These are phyloP conservation scores for Dioscorea alata DNA, from an alignment of 106 monocot genomes.

Conservation along the genomic window DNA sequence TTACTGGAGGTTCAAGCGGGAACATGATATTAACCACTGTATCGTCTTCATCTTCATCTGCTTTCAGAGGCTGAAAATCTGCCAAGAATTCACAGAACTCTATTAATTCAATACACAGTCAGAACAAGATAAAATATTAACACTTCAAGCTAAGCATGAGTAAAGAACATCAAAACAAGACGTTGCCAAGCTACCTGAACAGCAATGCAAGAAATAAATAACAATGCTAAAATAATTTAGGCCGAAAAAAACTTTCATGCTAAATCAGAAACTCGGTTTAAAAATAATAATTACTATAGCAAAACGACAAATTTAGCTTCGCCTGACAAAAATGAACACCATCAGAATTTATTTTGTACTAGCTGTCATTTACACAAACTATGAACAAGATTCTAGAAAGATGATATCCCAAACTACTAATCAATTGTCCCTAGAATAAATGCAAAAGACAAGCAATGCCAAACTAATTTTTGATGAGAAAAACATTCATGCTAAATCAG, in stretches of 20 bases:
- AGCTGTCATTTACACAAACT: too few species aligned
- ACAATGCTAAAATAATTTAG: too few species aligned
- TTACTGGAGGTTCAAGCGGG: slow-evolving; percentile 70
- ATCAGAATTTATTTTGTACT: too few species aligned
- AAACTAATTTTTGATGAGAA: too few species aligned
- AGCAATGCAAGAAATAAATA: too few species aligned
- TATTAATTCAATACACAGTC: background rate
- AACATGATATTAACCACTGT: slow-evolving; percentile 68
- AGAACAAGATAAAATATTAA: background rate
- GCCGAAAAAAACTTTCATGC: too few species aligned
- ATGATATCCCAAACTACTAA: too few species aligned
- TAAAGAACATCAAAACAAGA: background rate
- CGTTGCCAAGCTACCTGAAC: background rate
- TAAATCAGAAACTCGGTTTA: too few species aligned
- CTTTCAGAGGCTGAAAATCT: slow-evolving; percentile 54
- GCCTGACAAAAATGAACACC: background rate
- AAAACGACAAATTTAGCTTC: background rate
- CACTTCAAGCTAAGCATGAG: background rate
- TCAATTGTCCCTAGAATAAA: too few species aligned
- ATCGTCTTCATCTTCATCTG: slow-evolving; percentile 57
- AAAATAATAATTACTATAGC: background rate
- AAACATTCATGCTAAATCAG: too few species aligned
- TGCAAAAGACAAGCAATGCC: too few species aligned
- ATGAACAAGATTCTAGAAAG: too few species aligned
- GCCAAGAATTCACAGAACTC: slow-evolving; percentile 3